These are phyloP conservation scores for Grammothele lineata DNA, from an alignment of 768 basidiomycete species.

Conservation along the genomic window DNA sequence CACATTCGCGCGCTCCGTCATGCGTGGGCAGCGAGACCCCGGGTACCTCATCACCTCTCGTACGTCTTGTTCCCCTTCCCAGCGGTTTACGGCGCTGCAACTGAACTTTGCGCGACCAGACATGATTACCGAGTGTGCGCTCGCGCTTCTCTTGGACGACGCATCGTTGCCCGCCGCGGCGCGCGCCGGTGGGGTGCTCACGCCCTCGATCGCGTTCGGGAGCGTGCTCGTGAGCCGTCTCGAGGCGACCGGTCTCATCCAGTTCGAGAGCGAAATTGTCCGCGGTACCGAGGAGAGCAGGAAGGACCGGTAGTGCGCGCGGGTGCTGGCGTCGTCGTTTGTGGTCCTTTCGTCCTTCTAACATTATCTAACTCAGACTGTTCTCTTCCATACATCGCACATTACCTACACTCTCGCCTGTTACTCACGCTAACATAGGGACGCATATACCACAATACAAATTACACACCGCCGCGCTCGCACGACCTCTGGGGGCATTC, in stretches of 20 bases:
- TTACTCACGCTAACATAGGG: too few species aligned
- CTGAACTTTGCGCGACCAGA: constrained; percentile 34
- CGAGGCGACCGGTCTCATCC: constrained; percentile 49
- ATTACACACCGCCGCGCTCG: too few species aligned
- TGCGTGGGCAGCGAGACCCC: constrained; percentile 59
- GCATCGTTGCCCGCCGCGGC: constrained; percentile 53
- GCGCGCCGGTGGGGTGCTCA: constrained; percentile 72
- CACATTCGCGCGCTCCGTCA: constrained; percentile 42
- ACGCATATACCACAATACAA: too few species aligned
- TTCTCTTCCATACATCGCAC: background rate
- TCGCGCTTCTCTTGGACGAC: constrained; percentile 59
- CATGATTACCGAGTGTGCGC: constrained; percentile 76
- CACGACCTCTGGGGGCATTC: too few species aligned
- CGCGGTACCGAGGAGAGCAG: constrained; percentile 5
- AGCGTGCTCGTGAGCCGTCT: constrained; percentile 69
- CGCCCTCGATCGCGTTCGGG: constrained; percentile 80
- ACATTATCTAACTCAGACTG: background rate
- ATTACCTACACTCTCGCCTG: too few species aligned
- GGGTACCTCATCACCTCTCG: constrained; percentile 38
- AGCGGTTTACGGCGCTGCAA: background rate
- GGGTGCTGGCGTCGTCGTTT: background rate
- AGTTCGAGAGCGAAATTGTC: constrained; percentile 51
- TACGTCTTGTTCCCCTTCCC: constrained; percentile 5
- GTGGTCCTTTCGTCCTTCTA: background rate
- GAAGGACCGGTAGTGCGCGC: constrained; percentile 6